Percentiles rank a stretch among this genome's conserved stretches.
phyloP scores from a whole-genome alignment of 2,329 filamentous ascomycete genomes.

The Penicillium sp. region DNA sequence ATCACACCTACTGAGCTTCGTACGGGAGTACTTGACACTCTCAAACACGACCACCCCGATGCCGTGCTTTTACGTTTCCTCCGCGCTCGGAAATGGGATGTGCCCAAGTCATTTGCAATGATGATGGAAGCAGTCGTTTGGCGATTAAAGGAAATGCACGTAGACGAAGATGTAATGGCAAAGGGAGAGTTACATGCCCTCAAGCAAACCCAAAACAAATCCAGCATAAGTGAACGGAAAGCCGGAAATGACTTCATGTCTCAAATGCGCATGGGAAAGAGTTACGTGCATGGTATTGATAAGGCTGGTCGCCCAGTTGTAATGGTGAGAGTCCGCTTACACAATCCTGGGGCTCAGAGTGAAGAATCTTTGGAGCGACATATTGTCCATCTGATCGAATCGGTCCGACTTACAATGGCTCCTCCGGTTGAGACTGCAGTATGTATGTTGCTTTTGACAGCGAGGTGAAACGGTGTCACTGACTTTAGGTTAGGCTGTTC shows the following conservation, averaged over 20 bases:
- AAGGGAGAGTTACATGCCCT: conserved; percentile 69
- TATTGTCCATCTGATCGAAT: conserved; percentile 91
- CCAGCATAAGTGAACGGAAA: conserved; percentile 61
- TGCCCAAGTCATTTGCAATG: conserved; percentile 88
- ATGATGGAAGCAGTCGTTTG: conserved; percentile 87
- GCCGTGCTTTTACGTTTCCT: conserved; percentile 76
- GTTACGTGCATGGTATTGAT: conserved; percentile 82
- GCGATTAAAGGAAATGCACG: conserved; percentile 75
- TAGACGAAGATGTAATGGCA: conserved; percentile 80
- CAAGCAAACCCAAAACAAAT: conserved; percentile 54
- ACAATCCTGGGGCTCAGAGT: conserved; percentile 79
- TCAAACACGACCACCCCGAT: conserved; percentile 92
- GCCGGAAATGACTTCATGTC: conserved; percentile 72
- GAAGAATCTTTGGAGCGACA: conserved; percentile 80
- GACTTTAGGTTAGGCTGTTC: conserved; percentile 62
- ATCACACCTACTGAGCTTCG: conserved; percentile 74
- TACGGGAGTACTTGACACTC: conserved; percentile 78
- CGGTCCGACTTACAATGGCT: conserved; percentile 74
- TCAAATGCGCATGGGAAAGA: conserved; percentile 86
- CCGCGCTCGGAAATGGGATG: conserved; percentile 86
- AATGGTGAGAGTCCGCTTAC: conserved; percentile 75
- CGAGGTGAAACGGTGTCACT: background rate
- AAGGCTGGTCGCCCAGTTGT: conserved; percentile 80
- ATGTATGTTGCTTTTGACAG: conserved; percentile 38
- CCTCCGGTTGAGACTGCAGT: conserved; percentile 86